Evolutionary conservation across 192 early-diverging fungal species (phyloP), one percentile per base, ranked within the genome.

Genomic region (Linnemannia zychae): DNA sequence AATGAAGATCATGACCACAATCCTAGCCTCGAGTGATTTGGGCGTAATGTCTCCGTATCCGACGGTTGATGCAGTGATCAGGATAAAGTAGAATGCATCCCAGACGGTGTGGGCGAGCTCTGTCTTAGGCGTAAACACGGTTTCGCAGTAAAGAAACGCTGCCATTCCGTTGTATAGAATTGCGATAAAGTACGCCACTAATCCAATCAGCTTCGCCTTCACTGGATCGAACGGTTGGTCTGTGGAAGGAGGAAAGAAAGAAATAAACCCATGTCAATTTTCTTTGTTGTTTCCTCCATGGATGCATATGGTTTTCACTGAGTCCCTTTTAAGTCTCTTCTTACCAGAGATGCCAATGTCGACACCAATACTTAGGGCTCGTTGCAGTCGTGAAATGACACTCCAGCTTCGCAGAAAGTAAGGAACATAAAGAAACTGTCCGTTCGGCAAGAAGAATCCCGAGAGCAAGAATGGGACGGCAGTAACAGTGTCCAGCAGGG

Each of bases 1-100:
- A 76, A 95, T 95, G 6, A 95, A 67, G 7, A 90, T 5, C 76
- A 94, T 89, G 67, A 94, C 89, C 24, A 93, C 91, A 18, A 92
- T n/a, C 76, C 90, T 82, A 28, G 90, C 92, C 22, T 83, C 88
- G 6, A 86, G 75, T 12, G 93, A 88, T 37, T 82, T 78, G 16
- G 94, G 90, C 0, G 92, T 90, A 49, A 95, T 90, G 71, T 95
- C 94, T 36, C 94, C 94, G 76, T 94, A 95, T 24, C 94, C 94
- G 13, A 95, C 94, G 4, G 94, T 95, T 4, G 92, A 91, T n/a
- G 93, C 82, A 3, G 92, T 93, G 72, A 94, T 92, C 65, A 94
- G 87, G 28, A 93, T 88, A 85, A 95, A 92, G 69, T 93, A 92
- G 49, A 84, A 75, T 12, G 82, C 82, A 53, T 84, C 82, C 37